These are phyloP conservation scores for Mycena sp. DNA, from an alignment of 1,284 basidiomycete genomes.

Conservation along the genomic window DNA sequence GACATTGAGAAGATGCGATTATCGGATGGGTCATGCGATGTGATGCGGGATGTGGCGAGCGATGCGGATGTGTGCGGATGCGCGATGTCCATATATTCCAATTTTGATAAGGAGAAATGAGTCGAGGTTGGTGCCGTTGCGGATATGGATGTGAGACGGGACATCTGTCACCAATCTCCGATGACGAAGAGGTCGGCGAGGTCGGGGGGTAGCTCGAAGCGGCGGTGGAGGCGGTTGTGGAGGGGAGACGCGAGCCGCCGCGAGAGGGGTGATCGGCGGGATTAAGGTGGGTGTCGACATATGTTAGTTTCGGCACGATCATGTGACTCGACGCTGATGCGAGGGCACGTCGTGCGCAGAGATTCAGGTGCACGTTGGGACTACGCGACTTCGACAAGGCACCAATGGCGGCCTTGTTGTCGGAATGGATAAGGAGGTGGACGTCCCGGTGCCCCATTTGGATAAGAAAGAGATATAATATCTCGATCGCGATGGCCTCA, in stretches of 20 bases:
- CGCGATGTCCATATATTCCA: no score
- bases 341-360: constrained; percentile 1
- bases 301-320: background rate
- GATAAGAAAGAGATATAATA: constrained; percentile 30
- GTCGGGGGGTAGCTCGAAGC: background rate
- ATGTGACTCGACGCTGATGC: background rate
- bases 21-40: no score
- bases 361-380: constrained; percentile 27
- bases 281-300: constrained; percentile 8
- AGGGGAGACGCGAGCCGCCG: background rate
- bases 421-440: constrained; percentile 33
- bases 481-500: constrained; percentile 40
- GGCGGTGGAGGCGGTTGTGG: background rate
- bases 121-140: no score
- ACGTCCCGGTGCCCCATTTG: background rate
- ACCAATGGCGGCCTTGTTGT: constrained; percentile 43
- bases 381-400: constrained; percentile 36
- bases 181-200: no score
- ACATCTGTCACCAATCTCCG: no score
- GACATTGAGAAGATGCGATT: no score
- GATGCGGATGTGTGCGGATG: no score
- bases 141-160: no score
- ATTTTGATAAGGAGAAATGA: no score
- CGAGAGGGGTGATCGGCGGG: constrained; percentile 12
- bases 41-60: no score